Evolutionary conservation across 2,329 filamentous ascomycete genomes (phyloP).

Genomic region (Aspergillus carbonarius): DNA sequence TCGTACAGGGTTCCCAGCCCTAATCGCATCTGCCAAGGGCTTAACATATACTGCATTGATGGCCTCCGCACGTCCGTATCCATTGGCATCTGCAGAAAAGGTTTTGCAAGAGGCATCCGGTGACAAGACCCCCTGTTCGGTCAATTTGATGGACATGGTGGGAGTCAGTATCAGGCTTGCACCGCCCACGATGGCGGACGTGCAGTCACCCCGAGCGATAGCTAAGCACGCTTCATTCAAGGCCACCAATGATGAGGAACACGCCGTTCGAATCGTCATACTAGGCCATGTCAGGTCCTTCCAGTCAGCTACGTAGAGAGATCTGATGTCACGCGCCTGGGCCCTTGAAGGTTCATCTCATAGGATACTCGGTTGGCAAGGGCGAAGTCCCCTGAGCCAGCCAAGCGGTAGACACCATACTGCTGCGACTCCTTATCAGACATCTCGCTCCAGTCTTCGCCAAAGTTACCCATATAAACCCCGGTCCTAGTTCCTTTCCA

Average conservation of each 20-base stretch:
- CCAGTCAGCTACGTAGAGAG: background rate
- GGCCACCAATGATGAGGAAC: conserved; percentile 34
- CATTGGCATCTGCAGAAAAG: conserved; percentile 29
- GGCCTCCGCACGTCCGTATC: conserved; percentile 30
- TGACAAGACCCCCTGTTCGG: conserved; percentile 36
- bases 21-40: background rate
- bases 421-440: conserved; percentile 6
- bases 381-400: conserved; percentile 21
- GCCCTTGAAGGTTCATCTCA: conserved; percentile 27
- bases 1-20: background rate
- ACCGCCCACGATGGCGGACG: conserved; percentile 33
- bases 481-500: background rate
- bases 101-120: conserved; percentile 27
- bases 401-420: conserved; percentile 13
- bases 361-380: conserved; percentile 29
- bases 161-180: conserved; percentile 35
- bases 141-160: conserved; percentile 21
- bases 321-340: conserved; percentile 14
- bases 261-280: conserved; percentile 35
- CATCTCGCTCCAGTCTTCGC: conserved; percentile 17
- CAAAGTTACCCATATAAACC: conserved; percentile 12
- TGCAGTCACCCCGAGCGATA: conserved; percentile 16
- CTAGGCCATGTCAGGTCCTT: background rate
- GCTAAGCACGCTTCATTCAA: conserved; percentile 31
- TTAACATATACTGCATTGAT: conserved; percentile 2